phyloP scores from a whole-genome alignment of 441 rosid species.

The Adansonia gregorii region DNA sequence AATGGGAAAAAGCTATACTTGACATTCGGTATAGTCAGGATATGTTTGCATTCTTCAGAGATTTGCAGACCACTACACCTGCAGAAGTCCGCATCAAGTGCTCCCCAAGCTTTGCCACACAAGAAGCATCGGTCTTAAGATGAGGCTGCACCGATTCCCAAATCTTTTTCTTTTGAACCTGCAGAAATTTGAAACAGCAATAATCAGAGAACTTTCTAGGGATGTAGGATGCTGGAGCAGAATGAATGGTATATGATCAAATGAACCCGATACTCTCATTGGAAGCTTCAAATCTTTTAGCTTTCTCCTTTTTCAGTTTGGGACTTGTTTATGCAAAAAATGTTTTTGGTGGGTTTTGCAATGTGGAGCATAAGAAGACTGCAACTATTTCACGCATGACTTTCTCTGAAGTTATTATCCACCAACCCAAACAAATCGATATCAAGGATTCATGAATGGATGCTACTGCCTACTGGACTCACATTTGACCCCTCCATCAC shows the following conservation, averaged over 20 bases:
- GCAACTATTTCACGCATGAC: background rate
- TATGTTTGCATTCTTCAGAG: constrained; percentile 70
- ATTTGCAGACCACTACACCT: constrained; percentile 57
- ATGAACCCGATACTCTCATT: constrained; percentile 71
- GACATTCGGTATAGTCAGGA: constrained; percentile 41
- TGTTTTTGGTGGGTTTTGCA: background rate
- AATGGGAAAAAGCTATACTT: background rate
- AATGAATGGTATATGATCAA: constrained; percentile 46
- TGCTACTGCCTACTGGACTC: background rate
- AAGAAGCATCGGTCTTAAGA: constrained; percentile 70
- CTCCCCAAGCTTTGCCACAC: constrained; percentile 57
- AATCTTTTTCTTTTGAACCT: constrained; percentile 91
- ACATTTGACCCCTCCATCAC: background rate
- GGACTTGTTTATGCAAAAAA: background rate
- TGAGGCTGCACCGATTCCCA: constrained; percentile 89
- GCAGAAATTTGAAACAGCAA: constrained; percentile 41
- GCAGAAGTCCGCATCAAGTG: constrained; percentile 69
- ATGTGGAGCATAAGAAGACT: constrained; percentile 11
- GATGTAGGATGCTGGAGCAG: constrained; percentile 58
- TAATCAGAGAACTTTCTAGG: constrained; percentile 24
- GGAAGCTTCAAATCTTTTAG: constrained; percentile 2
- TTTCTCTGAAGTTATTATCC: background rate
- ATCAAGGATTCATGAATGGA: constrained; percentile 5
- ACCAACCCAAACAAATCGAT: background rate
- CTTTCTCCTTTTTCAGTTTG: background rate